A percentile compares a stretch with the other conserved stretches of the same genome.
These are phyloP conservation scores for Entophlyctis luteolus DNA, from an alignment of 192 early-diverging fungal species.

Conservation along the genomic window DNA sequence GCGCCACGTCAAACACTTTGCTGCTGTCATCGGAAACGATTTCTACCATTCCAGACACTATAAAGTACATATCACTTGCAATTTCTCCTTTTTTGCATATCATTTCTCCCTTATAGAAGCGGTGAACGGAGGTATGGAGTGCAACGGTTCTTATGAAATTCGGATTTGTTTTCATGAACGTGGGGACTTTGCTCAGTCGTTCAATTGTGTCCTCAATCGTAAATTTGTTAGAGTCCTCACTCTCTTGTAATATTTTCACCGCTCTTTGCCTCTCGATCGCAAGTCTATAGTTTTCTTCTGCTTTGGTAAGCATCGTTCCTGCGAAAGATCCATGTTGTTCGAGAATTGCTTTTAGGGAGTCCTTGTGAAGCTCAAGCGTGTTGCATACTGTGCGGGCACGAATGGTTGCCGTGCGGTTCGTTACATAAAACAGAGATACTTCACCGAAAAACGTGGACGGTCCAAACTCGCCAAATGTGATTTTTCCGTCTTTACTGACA, in stretches of 20 bases:
- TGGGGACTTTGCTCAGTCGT: conserved; percentile 38
- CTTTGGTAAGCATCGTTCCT: conserved; percentile 34
- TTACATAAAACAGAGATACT: conserved; percentile 53
- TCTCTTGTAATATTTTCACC: conserved; percentile 25
- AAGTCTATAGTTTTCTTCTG: conserved; percentile 47
- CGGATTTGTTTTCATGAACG: conserved; percentile 42
- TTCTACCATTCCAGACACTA: conserved; percentile 49
- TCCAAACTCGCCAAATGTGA: conserved; percentile 44
- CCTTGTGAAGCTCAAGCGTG: conserved; percentile 50
- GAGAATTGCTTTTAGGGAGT: conserved; percentile 37
- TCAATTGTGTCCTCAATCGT: conserved; percentile 43
- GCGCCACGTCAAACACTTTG: conserved; percentile 43
- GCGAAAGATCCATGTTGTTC: conserved; percentile 31
- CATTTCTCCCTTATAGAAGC: conserved; percentile 31
- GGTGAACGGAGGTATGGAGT: conserved; percentile 35
- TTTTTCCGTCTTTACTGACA: conserved; percentile 45
- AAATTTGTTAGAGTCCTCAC: conserved; percentile 27
- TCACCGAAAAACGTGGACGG: conserved; percentile 50
- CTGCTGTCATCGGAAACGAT: conserved; percentile 48
- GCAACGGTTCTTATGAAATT: conserved; percentile 45
- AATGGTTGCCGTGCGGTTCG: conserved; percentile 52
- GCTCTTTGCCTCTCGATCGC: conserved; percentile 39
- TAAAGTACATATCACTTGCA: conserved; percentile 50
- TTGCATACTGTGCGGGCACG: conserved; percentile 37
- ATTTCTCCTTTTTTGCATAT: conserved; percentile 47